A percentile compares a stretch with the other conserved stretches of the same genome.
Evolutionary conservation across 805 yeast genomes (phyloP).

Genomic region (Saccharomycopsis fibuligera): DNA sequence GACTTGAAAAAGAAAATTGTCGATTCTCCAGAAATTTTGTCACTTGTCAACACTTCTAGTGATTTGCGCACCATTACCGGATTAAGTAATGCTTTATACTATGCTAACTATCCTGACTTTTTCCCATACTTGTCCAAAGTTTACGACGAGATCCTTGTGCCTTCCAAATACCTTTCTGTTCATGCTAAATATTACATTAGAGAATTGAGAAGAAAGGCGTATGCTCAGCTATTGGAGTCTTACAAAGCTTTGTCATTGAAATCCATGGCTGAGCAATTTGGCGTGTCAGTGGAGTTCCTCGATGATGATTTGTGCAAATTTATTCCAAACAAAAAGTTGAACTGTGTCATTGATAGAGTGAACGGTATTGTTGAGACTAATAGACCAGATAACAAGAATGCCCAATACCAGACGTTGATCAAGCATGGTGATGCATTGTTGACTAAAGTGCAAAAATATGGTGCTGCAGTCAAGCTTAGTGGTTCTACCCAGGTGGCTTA

Average conservation of each 20-base stretch:
- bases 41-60: conserved; percentile 66
- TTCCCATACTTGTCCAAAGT: conserved; percentile 74
- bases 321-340: conserved; percentile 87
- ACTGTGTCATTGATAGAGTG: conserved; percentile 93
- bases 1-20: conserved; percentile 78
- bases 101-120: conserved; percentile 77
- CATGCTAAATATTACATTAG: conserved; percentile 84
- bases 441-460: conserved; percentile 92
- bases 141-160: conserved; percentile 61
- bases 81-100: conserved; percentile 79
- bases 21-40: conserved; percentile 89
- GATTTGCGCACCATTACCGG: conserved; percentile 74
- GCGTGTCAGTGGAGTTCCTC: conserved; percentile 79
- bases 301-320: conserved; percentile 84
- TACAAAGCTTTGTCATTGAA: conserved; percentile 84
- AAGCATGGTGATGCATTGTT: conserved; percentile 89
- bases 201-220: conserved; percentile 92
- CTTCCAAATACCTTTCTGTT: conserved; percentile 59
- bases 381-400: conserved; percentile 92
- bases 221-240: conserved; percentile 88
- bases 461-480: conserved; percentile 92
- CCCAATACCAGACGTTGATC: conserved; percentile 81
- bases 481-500: conserved; percentile 46
- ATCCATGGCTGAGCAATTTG: conserved; percentile 92
- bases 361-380: conserved; percentile 93